A percentile compares a stretch with the other conserved stretches of the same genome.
phyloP scores from a whole-genome alignment of 306 rosid species.

The Glycine soja region DNA sequence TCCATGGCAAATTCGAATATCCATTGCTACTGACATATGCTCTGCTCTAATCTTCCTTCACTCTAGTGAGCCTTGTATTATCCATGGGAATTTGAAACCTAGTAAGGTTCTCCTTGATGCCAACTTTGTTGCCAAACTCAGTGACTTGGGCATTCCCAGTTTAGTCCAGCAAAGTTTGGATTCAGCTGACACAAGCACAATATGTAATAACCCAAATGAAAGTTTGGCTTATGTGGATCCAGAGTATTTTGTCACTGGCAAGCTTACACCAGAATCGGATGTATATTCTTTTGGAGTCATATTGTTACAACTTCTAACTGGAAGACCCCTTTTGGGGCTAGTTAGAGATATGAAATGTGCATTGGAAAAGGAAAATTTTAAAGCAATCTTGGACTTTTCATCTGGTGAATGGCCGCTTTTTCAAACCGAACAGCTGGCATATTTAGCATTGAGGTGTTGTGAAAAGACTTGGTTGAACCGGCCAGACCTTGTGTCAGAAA shows the following conservation, averaged over 20 bases:
- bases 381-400: conserved; percentile 72
- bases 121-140: conserved; percentile 74
- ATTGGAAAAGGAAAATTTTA: conserved; percentile 61
- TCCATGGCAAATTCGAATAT: conserved; percentile 83
- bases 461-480: conserved; percentile 56
- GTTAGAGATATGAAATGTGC: conserved; percentile 79
- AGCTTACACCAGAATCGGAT: conserved; percentile 74
- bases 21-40: conserved; percentile 79
- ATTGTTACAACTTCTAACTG: conserved; percentile 72
- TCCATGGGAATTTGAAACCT: conserved; percentile 91
- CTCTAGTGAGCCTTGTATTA: conserved; percentile 66
- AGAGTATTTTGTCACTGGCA: conserved; percentile 68
- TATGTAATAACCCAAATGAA: conserved; percentile 44
- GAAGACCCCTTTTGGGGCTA: conserved; percentile 64
- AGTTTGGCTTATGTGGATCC: conserved; percentile 72
- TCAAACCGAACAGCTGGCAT: conserved; percentile 69
- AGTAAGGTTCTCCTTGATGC: conserved; percentile 88
- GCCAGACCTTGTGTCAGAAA: conserved; percentile 73
- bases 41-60: conserved; percentile 88
- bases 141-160: conserved; percentile 69
- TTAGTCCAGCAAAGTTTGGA: conserved; percentile 63
- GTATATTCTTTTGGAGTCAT: conserved; percentile 84
- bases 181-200: conserved; percentile 47
- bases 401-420: conserved; percentile 95
- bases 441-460: conserved; percentile 82